Conservation (phyloP, 1,284 basidiomycete genomes). For the Cryptococcus deneoformans region DNA sequence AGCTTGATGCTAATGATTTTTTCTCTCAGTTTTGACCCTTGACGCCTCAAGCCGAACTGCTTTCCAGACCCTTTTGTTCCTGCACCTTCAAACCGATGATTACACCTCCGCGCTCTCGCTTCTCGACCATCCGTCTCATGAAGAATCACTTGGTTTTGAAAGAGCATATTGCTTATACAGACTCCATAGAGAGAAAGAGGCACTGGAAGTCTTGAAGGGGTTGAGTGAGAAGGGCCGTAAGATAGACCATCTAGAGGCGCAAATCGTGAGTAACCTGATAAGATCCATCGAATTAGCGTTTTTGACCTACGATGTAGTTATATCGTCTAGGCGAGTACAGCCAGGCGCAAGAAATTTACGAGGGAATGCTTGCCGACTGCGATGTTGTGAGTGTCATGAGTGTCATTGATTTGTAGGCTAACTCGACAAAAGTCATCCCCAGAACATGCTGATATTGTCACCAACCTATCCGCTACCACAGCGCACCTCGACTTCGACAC, state of each 20-base stretch:
- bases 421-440: slow-evolving; percentile 63
- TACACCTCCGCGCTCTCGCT: slow-evolving; percentile 47
- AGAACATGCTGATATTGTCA: slow-evolving; percentile 78
- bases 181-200: slow-evolving; percentile 67
- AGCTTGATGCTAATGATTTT: not conserved
- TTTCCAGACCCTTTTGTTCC: slow-evolving; percentile 72
- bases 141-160: slow-evolving; percentile 56
- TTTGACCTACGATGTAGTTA: not conserved
- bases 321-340: slow-evolving; percentile 76
- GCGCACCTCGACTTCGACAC: slow-evolving; percentile 76
- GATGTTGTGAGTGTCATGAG: slow-evolving; percentile 56
- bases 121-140: slow-evolving; percentile 40
- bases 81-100: slow-evolving; percentile 78
- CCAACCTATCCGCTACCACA: slow-evolving; percentile 73
- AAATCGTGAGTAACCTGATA: slow-evolving; percentile 60
- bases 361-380: slow-evolving; percentile 68
- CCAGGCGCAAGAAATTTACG: slow-evolving; percentile 69
- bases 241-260: slow-evolving; percentile 75
- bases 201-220: slow-evolving; percentile 57
- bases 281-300: not conserved
- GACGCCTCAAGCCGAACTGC: slow-evolving; percentile 68
- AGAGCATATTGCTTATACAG: slow-evolving; percentile 77
- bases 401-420: not conserved
- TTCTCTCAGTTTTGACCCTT: slow-evolving; percentile 61
- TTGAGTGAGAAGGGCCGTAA: slow-evolving; percentile 58